Base-by-base conservation (phyloP, 306 rosid species). In the Abrus precatorius region DNA sequence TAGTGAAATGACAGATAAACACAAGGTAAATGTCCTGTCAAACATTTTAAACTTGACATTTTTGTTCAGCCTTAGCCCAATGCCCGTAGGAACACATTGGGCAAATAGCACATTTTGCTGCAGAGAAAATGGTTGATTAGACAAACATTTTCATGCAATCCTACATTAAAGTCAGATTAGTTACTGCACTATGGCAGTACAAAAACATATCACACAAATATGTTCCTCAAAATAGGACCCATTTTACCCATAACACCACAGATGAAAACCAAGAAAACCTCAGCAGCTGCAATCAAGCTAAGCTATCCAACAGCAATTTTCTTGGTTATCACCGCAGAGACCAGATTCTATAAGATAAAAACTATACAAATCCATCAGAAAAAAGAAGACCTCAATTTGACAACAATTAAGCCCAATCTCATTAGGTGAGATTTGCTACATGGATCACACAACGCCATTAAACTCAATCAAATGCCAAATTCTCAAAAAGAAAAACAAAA, bases 81-180 rank as follows among this genome's bases (percentile, higher is more conserved):
- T 75, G 72, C 70, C 76, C 50, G 36, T 76, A 49, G 50, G 47
- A 78, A 38, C 43, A 79, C 11, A 32, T 48, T 43, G 11, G 44
- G 70, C 33, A 81, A 29, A 41, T 33, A 2, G 12, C 62, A 43
- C 68, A 68, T 65, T 65, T 54, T 20, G 50, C 80, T 55, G 53
- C 1, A 4, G 66, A 3, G 36, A 6, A 48, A 49, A 54, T 43
- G 20, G 2, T 30, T 12, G 29, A 74, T 45, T 3, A 72, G 13
- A 47, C 81, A 27, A 56, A 69, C 72, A 77, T 29, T 64, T 75
- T 44, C 67, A 20, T 52, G 56, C 70, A 61, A 62, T 75, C 79
- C 63, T 36, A 73, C 14, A 68, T 32, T 74, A 64, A 48, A 20
- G 63, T 76, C 33, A 71, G 61, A 55, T 20, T 49, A 70, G 73